Percentiles rank a stretch among this genome's conserved stretches.
Evolutionary conservation across 2,329 filamentous ascomycete species (phyloP).

Genomic region (Rosellinia necatrix): DNA sequence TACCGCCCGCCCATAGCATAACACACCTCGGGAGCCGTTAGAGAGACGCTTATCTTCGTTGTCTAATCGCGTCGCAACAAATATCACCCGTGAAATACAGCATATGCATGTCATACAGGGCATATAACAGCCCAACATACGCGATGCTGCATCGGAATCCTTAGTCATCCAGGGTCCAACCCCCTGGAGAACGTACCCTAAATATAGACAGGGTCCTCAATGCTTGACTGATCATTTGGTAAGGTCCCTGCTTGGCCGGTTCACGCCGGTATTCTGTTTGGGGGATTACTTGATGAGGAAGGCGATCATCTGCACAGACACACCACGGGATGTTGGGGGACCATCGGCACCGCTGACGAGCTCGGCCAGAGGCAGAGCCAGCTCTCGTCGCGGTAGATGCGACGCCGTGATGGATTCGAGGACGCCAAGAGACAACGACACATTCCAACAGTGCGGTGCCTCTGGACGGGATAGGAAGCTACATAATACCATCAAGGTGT

Average conservation of each 20-base stretch:
- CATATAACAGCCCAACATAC: not conserved
- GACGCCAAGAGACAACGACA: conserved; percentile 19
- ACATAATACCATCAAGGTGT: conserved; percentile 15
- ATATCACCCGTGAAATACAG: no score
- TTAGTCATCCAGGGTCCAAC: conserved; percentile 17
- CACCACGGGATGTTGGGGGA: conserved; percentile 34
- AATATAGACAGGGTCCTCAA: conserved; percentile 7
- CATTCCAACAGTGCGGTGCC: conserved; percentile 25
- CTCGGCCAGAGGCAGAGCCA: conserved; percentile 21
- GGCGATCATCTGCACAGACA: conserved; percentile 28
- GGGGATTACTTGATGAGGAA: conserved; percentile 34
- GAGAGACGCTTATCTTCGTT: no score
- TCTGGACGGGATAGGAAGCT: conserved; percentile 21
- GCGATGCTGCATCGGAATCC: not conserved
- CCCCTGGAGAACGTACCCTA: not conserved
- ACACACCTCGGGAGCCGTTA: no score
- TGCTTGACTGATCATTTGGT: conserved; percentile 24
- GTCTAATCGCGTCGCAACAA: no score
- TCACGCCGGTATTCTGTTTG: conserved; percentile 15
- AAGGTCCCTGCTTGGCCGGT: conserved; percentile 21
- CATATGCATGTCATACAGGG: not conserved
- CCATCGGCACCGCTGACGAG: conserved; percentile 16
- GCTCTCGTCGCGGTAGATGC: conserved; percentile 26
- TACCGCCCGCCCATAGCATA: not conserved
- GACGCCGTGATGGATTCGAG: conserved; percentile 30